Conservation (phyloP, 495 filamentous ascomycete genomes). For the Aspergillus olivimuriae region DNA sequence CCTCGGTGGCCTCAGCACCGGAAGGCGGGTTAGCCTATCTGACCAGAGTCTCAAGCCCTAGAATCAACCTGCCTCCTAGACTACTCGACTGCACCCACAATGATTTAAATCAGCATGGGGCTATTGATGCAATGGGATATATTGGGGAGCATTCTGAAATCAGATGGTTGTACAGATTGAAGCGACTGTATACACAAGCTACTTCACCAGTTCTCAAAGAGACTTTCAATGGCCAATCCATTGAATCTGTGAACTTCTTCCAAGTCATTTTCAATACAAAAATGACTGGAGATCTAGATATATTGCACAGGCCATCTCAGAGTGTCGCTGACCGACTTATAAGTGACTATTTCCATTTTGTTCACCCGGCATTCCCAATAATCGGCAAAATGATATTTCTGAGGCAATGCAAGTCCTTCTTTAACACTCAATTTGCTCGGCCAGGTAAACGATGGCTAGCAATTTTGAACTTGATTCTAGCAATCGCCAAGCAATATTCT, state of each 20-base stretch:
- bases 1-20: too few species aligned
- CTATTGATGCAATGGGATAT: conserved; percentile 46
- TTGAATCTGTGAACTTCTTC: conserved; percentile 37
- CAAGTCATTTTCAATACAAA: too few species aligned
- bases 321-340: conserved; percentile 47
- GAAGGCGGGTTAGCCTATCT: too few species aligned
- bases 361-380: conserved; percentile 55
- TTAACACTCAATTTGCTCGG: conserved; percentile 21
- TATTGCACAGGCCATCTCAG: conserved; percentile 42
- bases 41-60: conserved; percentile 25
- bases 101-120: conserved; percentile 50
- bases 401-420: conserved; percentile 34
- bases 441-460: conserved; percentile 48
- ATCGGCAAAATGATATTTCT: conserved; percentile 41
- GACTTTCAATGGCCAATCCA: conserved; percentile 55
- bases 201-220: conserved; percentile 22
- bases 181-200: conserved; percentile 26
- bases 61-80: too few species aligned
- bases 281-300: conserved; percentile 34
- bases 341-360: conserved; percentile 45
- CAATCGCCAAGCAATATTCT: conserved; percentile 48
- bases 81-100: conserved; percentile 49
- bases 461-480: conserved; percentile 60
- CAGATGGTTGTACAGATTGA: conserved; percentile 50
- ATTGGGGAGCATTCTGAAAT: conserved; percentile 58